Percentiles rank a stretch among this genome's conserved stretches.
These are phyloP conservation scores for Amaranthus palmeri DNA, from an alignment of 148 eudicot genomes.

Conservation along the genomic window DNA sequence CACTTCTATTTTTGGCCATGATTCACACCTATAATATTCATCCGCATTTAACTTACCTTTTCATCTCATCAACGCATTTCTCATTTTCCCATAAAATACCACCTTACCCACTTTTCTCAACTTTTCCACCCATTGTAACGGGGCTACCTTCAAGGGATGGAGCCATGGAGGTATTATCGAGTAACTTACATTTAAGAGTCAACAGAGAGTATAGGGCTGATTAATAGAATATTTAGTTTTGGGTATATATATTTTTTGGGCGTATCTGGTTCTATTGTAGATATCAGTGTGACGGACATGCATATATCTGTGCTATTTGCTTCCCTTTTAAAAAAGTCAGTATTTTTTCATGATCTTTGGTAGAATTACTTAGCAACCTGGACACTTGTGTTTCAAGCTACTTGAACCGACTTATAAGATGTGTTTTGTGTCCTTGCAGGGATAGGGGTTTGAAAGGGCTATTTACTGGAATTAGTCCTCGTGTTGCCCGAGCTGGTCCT, in stretches of 20 bases:
- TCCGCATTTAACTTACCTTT: no score
- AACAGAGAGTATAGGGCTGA: background rate
- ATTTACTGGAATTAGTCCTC: constrained; percentile 74
- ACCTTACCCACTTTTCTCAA: no score
- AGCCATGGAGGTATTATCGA: background rate
- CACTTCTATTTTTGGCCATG: background rate
- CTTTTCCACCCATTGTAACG: no score
- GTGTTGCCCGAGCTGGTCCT: constrained; percentile 92
- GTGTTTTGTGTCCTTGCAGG: constrained; percentile 34
- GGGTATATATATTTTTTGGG: background rate
- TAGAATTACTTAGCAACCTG: background rate
- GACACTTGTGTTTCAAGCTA: background rate
- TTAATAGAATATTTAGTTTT: background rate
- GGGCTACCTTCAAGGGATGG: no score
- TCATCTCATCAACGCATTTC: no score
- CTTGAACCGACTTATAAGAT: background rate
- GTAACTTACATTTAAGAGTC: background rate
- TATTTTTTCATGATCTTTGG: no score
- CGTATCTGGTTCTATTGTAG: background rate
- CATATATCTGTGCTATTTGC: background rate
- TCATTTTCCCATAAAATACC: no score
- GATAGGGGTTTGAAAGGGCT: constrained; percentile 84
- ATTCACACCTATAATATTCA: background rate
- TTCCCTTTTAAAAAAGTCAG: no score
- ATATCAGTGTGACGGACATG: background rate